Base-by-base conservation (phyloP, 176 grass and related monocot species). In the Aechmea fasciata region DNA sequence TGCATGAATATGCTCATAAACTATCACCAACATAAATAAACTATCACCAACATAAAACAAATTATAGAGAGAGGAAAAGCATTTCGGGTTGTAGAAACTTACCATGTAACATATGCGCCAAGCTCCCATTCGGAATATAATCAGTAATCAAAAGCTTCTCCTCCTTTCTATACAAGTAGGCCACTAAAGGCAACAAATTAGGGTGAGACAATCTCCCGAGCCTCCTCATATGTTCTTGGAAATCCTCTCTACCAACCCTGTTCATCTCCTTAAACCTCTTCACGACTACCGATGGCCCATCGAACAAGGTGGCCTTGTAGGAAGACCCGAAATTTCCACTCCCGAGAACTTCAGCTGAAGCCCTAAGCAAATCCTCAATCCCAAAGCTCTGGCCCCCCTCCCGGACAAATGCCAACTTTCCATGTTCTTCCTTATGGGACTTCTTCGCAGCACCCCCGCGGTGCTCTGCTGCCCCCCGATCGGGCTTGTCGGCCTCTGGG, bases 181-280 rank as follows among this genome's bases (percentile, higher is more conserved):
- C 86, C 15, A 97, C 68, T 25, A 99, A 33, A 24, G 94, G 90
- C 69, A 93, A 72, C 50, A 99, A 81, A 69, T 93, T 99, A 1
- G 89, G 87, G 77, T 99, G 94, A 8, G 55, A 80, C 2, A 99
- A 73, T 11, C 84, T 69, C 4, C 90, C 90, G 1, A 99, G 72
- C 13, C 84, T 86, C 1, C 80, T 77, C 94, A 99, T 93, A 83
- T 99, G 94, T 79, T 99, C 90, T 10, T 82, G 57, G 81, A 99
- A 99, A 64, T 88, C 84, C 49, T 76, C 72, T 26, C 78, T 73
- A 10, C 80, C 80, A 26, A 84, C 84, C 14, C 84, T 82, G 51
- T 88, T 89, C 84, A 90, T 99, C 53, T 85, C 75, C 75, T 75
- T 93, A 67, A 90, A 92, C 63, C 87, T 83, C 90, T 99, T 99